Base-by-base conservation (phyloP, 306 rosid genomes). In the Vigna reflexopilosa region DNA sequence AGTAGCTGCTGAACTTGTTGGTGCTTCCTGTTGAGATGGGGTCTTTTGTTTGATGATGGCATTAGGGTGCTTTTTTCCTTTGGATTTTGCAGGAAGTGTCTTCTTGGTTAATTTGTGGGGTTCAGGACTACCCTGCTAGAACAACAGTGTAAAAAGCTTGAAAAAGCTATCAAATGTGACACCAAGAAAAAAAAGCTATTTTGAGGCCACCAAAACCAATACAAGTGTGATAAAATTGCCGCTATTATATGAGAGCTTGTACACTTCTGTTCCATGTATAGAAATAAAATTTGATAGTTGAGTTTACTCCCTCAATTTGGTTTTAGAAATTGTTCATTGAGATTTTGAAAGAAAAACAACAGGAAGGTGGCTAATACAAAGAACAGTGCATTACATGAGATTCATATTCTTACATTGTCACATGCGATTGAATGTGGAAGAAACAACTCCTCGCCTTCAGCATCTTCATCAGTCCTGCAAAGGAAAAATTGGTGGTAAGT, bases 381-480 rank as follows among this genome's bases (percentile, higher is more conserved):
- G 57, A 70, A 42, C 28, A 32, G 75, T 13, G 69, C 58, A 70
- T 75, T 49, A 51, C 36, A 54, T 65, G 64, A 50, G 82, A 75
- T 70, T 77, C n/a, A 50, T 70, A 58, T 80, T 66, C 87, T 88
- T 81, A 93, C 97, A 34, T 71, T 75, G 30, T 86, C 83, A 47
- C 63, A 63, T 32, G 80, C 38, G 36, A 51, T 22, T 64, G 81
- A 74, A 72, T 73, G 68, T 58, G 77, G 83, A 73, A 83, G 85
- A 89, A 93, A 91, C 74, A 91, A 54, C 34, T 90, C 93, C 72
- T 88, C 96, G 49, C 87, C 91, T 66, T 83, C 88, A 72, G 96
- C 92, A 55, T 87, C 93, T 40, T 86, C 88, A 77, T 93, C 97
- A 67, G 89, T 85, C 89, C 98, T 93, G 88, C 49, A 79, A 86